A percentile compares a stretch with the other conserved stretches of the same genome.
phyloP scores from a whole-genome alignment of 139 green algal species.

The Tetraselmis striata region DNA sequence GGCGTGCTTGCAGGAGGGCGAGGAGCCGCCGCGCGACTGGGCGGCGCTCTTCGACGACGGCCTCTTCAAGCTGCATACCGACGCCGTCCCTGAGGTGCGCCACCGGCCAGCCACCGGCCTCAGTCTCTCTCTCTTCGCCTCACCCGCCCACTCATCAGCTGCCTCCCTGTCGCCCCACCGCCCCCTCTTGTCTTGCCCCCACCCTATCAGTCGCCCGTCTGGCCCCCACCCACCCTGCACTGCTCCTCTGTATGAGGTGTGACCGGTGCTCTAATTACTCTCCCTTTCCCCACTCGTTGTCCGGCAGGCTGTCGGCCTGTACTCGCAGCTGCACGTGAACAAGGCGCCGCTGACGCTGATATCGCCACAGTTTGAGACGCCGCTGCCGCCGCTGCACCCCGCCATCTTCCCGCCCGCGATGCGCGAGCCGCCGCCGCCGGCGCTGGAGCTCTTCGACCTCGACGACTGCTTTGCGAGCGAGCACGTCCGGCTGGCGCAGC shows the following conservation, averaged over 20 bases:
- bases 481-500: conserved; percentile 50
- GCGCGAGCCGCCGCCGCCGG: conserved; percentile 61
- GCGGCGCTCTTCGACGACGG: conserved; percentile 60
- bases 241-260: conserved; percentile 3
- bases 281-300: not conserved
- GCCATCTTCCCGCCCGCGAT: conserved; percentile 72
- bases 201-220: too few relatives aligned
- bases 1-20: conserved; percentile 57
- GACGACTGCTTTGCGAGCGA: conserved; percentile 71
- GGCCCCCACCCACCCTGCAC: not conserved
- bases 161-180: too few relatives aligned
- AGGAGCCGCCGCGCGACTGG: conserved; percentile 62
- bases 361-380: conserved; percentile 66
- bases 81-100: conserved; percentile 42
- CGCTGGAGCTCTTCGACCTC: conserved; percentile 82
- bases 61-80: conserved; percentile 53
- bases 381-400: conserved; percentile 69
- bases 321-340: conserved; percentile 57
- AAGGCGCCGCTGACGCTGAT: conserved; percentile 64
- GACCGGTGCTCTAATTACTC: not conserved
- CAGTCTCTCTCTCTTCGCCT: not conserved
- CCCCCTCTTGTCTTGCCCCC: too few relatives aligned
- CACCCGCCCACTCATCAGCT: not conserved
- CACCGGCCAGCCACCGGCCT: not conserved
- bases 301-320: conserved; percentile 42